These are phyloP conservation scores for Xeromyces bisporus DNA, from an alignment of 495 filamentous ascomycete species.

Conservation along the genomic window DNA sequence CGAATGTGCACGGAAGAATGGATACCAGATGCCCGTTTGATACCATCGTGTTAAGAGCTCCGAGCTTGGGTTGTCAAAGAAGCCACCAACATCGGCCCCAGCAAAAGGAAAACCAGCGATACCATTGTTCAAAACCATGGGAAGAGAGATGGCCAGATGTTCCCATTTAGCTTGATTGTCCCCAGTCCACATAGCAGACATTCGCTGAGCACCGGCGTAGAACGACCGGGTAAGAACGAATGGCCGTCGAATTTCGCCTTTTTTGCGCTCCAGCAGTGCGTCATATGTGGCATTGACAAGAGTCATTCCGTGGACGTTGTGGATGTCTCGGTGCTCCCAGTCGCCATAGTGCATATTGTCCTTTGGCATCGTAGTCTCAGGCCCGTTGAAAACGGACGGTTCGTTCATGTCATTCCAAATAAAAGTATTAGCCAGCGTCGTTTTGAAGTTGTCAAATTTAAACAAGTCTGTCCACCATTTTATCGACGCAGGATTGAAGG, in stretches of 20 bases:
- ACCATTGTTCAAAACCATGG: slow-evolving; percentile 84
- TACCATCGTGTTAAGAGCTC: slow-evolving; percentile 91
- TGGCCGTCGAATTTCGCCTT: slow-evolving; percentile 60
- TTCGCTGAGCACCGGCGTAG: slow-evolving; percentile 75
- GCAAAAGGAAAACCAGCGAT: slow-evolving; percentile 89
- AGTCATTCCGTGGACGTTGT: slow-evolving; percentile 89
- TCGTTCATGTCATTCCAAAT: slow-evolving; percentile 99
- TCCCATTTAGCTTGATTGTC: slow-evolving; percentile 90
- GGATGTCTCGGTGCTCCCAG: slow-evolving; percentile 95
- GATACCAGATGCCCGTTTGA: slow-evolving; percentile 92
- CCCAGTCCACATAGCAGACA: slow-evolving; percentile 95
- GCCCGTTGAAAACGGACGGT: slow-evolving; percentile 95
- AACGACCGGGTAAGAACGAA: slow-evolving; percentile 89
- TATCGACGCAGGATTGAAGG: slow-evolving; percentile 72
- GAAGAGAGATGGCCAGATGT: slow-evolving; percentile 70
- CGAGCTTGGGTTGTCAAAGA: slow-evolving; percentile 90
- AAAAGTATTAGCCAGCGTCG: slow-evolving; percentile 65
- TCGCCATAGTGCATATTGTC: slow-evolving; percentile 82
- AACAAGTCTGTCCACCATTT: slow-evolving; percentile 84
- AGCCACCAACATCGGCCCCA: slow-evolving; percentile 91
- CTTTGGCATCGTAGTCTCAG: slow-evolving; percentile 90
- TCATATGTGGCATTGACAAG: slow-evolving; percentile 85
- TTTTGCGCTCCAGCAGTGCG: slow-evolving; percentile 62
- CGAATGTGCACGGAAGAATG: slow-evolving; percentile 96
- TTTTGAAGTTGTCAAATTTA: slow-evolving; percentile 72